These are phyloP conservation scores for Berberis thunbergii DNA, from an alignment of 164 flowering plant species.

Conservation along the genomic window DNA sequence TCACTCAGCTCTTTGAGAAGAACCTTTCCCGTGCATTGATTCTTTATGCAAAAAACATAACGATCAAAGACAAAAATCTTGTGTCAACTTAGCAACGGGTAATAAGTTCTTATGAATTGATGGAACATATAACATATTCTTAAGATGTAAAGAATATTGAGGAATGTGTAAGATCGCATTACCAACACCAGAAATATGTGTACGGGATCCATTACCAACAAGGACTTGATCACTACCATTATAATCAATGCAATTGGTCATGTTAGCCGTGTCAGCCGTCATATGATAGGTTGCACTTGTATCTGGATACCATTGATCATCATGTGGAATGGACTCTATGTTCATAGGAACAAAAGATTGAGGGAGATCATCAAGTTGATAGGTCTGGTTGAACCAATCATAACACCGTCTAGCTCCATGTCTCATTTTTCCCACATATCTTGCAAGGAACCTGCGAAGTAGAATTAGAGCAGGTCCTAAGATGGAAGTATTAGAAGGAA, in stretches of 20 bases:
- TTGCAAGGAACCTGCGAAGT: background rate
- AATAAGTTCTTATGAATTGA: background rate
- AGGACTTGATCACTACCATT: slow-evolving; percentile 2
- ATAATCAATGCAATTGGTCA: background rate
- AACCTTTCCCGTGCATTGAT: background rate
- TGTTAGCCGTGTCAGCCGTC: background rate
- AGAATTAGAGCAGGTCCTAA: no score
- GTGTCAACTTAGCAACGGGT: background rate
- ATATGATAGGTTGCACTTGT: slow-evolving; percentile 7
- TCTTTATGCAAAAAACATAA: background rate
- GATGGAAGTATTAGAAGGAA: no score
- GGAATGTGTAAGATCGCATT: background rate
- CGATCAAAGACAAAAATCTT: background rate
- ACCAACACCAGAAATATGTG: background rate
- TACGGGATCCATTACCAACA: slow-evolving; percentile 1
- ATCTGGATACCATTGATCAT: slow-evolving; percentile 4
- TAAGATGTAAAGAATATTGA: background rate
- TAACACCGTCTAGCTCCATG: background rate
- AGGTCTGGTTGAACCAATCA: background rate
- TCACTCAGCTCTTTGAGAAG: background rate
- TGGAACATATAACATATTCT: background rate
- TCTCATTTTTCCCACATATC: background rate
- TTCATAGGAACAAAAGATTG: slow-evolving; percentile 1
- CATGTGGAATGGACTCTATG: background rate
- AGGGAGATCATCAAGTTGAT: slow-evolving; percentile 2